Base-by-base conservation (phyloP, 169 alveolate species). In the Eimeria mitis region DNA sequence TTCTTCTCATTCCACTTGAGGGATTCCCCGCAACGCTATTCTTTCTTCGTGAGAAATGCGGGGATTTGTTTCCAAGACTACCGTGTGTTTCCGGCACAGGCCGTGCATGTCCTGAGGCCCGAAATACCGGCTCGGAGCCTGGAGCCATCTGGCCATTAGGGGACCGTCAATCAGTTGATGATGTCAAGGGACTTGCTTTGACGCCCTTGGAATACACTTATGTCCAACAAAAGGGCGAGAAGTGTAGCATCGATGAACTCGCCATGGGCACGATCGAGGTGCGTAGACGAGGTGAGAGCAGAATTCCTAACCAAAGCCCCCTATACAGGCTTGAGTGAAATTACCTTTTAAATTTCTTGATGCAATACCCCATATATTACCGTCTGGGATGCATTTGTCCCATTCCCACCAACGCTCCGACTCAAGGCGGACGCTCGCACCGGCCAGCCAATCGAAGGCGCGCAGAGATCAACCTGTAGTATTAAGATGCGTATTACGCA, bases 231-330 rank as follows among this genome's bases (percentile, higher is more conserved):
- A 87, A 65, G 94, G 21, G 49, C 68, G 9, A 47, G n/a, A 28
- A 25, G 68, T 78, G 25, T 16, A 31, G 16, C 56, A 65, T 87
- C 84, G 83, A 65, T 13, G 61, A 47, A 14, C 94, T 65, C 94
- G 81, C 83, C 83, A 63, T 52, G 44, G 49, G 68, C 70, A 47
- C 61, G n/a, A 78, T 78, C 88, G 68, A 78, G 88, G 68, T 76
- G 49, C 68, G 28, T n/a, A 28, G 61, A n/a, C 23, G 70, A 25
- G 25, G 49, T 49, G 21, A 1, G 83, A 40, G 13, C 14, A 1
- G 56, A 73, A 73, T 40, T 73, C 54, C 31, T 21, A 23, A 14
- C 52, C 52, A 73, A n/a, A 40, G 34, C 40, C 11, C 28, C 73
- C 37, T 63, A 28, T 63, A 28, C 83, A 73, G 52, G 6, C 14